Base-by-base conservation (phyloP, 73 alveolate species). In the Tetrahymena thermophila region DNA sequence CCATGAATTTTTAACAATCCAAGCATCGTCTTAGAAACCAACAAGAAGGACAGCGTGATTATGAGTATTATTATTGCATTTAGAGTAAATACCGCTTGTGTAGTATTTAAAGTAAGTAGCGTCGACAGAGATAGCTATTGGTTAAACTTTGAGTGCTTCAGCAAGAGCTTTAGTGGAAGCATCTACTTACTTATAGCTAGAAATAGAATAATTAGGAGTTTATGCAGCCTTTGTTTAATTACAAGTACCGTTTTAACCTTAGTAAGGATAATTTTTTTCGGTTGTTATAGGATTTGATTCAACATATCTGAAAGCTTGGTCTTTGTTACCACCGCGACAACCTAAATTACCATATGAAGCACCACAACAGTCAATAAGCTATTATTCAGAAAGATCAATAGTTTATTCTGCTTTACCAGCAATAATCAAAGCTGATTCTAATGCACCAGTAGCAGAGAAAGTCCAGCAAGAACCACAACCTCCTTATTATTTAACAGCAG, bases 391-490 rank as follows among this genome's bases (percentile, higher is more conserved):
- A 83, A 96, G 93, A 40, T 94, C 58, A n/a, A 94, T 94, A n/a
- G 85, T 55, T n/a, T 55, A 19, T 21, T 85, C 58, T 43, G 94
- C 37, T 35, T 93, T 43, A 13, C 93, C 93, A 38, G 94, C 95
- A 84, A 95, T 83, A 96, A 71, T 71, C 94, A 94, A 94, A 23
- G 97, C 97, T 19, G 97, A 96, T 84, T 96, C 97, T 15, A 97
- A 23, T 3, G 98, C 95, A 21, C 96, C 98, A 85, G 96, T 84
- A 34, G 98, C 97, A 14, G 98, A 89, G 96, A 97, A 96, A 31
- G 99, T 96, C 98, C 99, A 97, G 96, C 99, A 98, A 19, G 98
- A 96, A 35, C 99, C 99, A 94, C 99, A 98, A 35, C 50, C 58
- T 14, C 98, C 98, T 96, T 98, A 97, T 95, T 98, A 94, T 94